Evolutionary conservation across 306 rosid species (phyloP), one percentile per base, ranked within the genome.

Genomic region (Urtica urens): DNA sequence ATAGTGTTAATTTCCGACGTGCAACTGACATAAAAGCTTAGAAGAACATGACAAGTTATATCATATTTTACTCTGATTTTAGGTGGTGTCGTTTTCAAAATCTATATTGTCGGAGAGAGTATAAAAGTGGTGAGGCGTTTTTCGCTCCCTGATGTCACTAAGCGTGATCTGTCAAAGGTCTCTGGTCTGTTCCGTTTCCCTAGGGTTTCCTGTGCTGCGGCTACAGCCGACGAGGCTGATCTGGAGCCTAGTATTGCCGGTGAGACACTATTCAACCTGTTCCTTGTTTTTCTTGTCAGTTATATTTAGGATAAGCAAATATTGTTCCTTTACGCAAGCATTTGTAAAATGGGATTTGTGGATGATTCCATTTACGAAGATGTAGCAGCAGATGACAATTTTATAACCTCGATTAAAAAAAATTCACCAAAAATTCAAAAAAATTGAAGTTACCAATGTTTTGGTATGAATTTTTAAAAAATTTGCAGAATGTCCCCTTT

Each of bases 151-250:
- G 83, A 87, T 71, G 72, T 87, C 64, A 53, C 66, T 64, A 72
- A 77, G 54, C 65, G 72, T 74, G 87, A 87, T 56, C 80, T 68
- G 45, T 76, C 75, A 40, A 64, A 73, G 23, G 81, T 67, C 49
- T 74, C 73, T 43, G 96, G 94, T 16, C 58, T 87, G 43, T 73
- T 72, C 58, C 68, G 38, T 42, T 75, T 87, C 63, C 96, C 96
- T 6, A 79, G 96, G 69, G 93, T 87, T 67, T 87, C 96, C 59
- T 78, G 86, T 64, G 96, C 96, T 53, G 92, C 96, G 11, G 96
- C 96, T 60, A 82, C 92, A 38, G 96, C 96, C 48, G 96, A 87
- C 55, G 94, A 75, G 63, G 94, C 96, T 8, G 92, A 79, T 70
- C 77, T 87, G 46, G 96, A 87, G 63, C 96, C 96, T 48, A 56